Conservation (phyloP, 139 green algal species). For the Chlorella sorokiniana region DNA sequence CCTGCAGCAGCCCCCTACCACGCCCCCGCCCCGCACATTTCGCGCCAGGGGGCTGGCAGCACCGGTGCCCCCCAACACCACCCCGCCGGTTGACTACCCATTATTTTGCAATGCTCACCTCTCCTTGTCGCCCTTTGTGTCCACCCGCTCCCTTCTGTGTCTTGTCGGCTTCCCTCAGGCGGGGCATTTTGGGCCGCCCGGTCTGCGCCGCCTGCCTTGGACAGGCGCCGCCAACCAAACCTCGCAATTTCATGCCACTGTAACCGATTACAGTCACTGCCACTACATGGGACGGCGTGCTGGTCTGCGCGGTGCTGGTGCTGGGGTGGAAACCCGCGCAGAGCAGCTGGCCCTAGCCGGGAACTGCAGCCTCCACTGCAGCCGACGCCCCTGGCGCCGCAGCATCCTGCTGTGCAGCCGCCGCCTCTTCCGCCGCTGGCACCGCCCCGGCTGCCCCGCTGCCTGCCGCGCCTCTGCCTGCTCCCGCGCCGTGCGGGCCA, state of each 20-base stretch:
- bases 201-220: neutral
- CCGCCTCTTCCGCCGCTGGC: too few species aligned
- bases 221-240: neutral
- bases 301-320: too few species aligned
- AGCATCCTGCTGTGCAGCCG: neutral
- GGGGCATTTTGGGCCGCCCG: constrained; percentile 7
- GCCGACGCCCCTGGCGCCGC: too few species aligned
- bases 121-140: neutral
- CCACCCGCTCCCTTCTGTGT: constrained; percentile 5
- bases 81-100: neutral
- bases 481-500: too few species aligned
- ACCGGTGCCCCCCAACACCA: neutral
- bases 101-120: constrained; percentile 3
- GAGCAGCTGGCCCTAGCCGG: too few species aligned
- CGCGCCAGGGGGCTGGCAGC: neutral
- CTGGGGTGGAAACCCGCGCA: too few species aligned
- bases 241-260: neutral
- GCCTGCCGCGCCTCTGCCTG: neutral
- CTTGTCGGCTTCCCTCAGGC: neutral
- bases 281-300: too few species aligned
- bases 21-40: neutral
- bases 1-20: neutral
- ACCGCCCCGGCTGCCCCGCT: neutral
- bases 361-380: too few species aligned
- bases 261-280: neutral